These are phyloP conservation scores for Zarea fungicola DNA, from an alignment of 2,329 filamentous ascomycete genomes.

Conservation along the genomic window DNA sequence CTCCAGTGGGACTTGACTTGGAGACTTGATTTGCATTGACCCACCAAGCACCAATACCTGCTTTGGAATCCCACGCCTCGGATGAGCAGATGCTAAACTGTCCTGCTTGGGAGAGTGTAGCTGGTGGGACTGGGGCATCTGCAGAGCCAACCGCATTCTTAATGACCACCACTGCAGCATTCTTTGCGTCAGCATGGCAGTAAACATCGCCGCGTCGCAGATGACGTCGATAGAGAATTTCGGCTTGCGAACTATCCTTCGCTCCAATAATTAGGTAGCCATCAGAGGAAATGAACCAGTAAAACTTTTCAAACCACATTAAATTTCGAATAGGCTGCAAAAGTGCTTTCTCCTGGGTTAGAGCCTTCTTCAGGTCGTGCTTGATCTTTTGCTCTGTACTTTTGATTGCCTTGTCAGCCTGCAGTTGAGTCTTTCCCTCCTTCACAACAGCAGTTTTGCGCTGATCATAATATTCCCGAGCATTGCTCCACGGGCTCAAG, in stretches of 20 bases:
- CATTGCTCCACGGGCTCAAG: slow-evolving; percentile 82
- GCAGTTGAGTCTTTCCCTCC: slow-evolving; percentile 77
- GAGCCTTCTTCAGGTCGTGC: slow-evolving; percentile 75
- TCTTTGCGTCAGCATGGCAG: slow-evolving; percentile 82
- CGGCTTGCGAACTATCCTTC: slow-evolving; percentile 83
- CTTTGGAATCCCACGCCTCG: slow-evolving; percentile 92
- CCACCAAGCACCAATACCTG: slow-evolving; percentile 95
- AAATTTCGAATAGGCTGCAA: slow-evolving; percentile 76
- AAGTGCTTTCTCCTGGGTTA: slow-evolving; percentile 89
- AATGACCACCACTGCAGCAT: slow-evolving; percentile 79
- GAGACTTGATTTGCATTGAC: slow-evolving; percentile 85
- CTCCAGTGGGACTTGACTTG: slow-evolving; percentile 74
- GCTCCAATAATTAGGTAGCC: slow-evolving; percentile 89
- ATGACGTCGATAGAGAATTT: slow-evolving; percentile 83
- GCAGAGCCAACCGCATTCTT: slow-evolving; percentile 77
- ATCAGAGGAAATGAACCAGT: slow-evolving; percentile 92
- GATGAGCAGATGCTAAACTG: slow-evolving; percentile 79
- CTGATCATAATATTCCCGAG: slow-evolving; percentile 86
- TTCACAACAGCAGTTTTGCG: slow-evolving; percentile 80
- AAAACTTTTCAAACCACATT: slow-evolving; percentile 96
- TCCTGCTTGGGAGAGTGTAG: slow-evolving; percentile 86
- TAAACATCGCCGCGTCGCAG: slow-evolving; percentile 87
- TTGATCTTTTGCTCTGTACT: slow-evolving; percentile 85
- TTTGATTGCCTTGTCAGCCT: slow-evolving; percentile 77
- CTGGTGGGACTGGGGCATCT: slow-evolving; percentile 84